These are phyloP conservation scores for Metschnikowia hibisci DNA, from an alignment of 805 yeast genomes.

Conservation along the genomic window DNA sequence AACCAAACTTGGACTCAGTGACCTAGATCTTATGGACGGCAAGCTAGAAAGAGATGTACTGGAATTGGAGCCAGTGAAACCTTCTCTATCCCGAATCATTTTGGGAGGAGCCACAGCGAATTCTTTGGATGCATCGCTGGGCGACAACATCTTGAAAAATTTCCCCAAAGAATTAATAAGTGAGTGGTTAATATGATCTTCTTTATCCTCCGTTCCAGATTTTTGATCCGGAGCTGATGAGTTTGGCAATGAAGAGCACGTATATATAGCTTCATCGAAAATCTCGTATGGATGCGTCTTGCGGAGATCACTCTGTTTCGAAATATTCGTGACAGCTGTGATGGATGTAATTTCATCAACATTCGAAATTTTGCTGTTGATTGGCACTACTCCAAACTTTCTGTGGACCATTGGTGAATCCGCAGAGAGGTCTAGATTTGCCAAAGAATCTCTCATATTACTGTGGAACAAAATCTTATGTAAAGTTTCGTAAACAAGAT, in stretches of 20 bases:
- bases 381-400: constrained; percentile 42
- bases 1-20: constrained; percentile 37
- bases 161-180: constrained; percentile 30
- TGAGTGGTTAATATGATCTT: constrained; percentile 30
- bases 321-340: constrained; percentile 15
- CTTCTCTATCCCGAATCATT: constrained; percentile 6
- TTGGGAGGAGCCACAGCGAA: constrained; percentile 12
- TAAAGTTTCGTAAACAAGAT: constrained; percentile 20
- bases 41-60: constrained; percentile 32
- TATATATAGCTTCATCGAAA: constrained; percentile 62
- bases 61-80: constrained; percentile 30
- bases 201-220: neutral
- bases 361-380: constrained; percentile 24
- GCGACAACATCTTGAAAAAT: constrained; percentile 34
- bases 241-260: constrained; percentile 23
- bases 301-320: constrained; percentile 34
- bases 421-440: constrained; percentile 24
- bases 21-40: constrained; percentile 28
- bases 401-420: constrained; percentile 46
- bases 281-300: constrained; percentile 61
- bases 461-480: constrained; percentile 5
- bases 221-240: constrained; percentile 7
- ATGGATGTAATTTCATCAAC: constrained; percentile 12
- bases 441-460: neutral
- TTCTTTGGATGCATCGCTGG: constrained; percentile 23